Evolutionary conservation across 2,329 filamentous ascomycete genomes (phyloP).

Genomic region (Aspergillus tanneri): DNA sequence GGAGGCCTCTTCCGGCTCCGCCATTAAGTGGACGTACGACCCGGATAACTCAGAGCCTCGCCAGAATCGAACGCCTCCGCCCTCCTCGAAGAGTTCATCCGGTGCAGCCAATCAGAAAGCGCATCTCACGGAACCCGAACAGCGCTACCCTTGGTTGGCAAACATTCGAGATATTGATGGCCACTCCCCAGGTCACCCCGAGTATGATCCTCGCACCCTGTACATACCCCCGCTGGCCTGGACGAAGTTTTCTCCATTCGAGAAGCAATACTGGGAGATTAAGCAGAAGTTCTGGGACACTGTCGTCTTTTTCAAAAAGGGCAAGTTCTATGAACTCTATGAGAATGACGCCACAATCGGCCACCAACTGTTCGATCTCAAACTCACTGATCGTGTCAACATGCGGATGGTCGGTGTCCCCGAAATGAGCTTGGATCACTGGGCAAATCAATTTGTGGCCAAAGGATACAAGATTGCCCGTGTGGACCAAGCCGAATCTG

Average conservation of each 20-base stretch:
- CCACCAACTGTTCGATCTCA: conserved; percentile 94
- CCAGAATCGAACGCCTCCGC: conserved; percentile 46
- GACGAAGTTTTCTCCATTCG: conserved; percentile 84
- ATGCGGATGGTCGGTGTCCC: conserved; percentile 99
- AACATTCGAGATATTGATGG: conserved; percentile 81
- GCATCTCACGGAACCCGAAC: conserved; percentile 76
- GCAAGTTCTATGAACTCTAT: conserved; percentile 98
- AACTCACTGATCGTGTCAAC: conserved; percentile 96
- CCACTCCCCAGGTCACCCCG: conserved; percentile 73
- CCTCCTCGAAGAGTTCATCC: conserved; percentile 35
- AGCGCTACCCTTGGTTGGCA: conserved; percentile 87
- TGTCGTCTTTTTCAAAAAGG: conserved; percentile 99
- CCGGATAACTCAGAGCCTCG: conserved; percentile 57
- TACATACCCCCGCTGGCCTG: conserved; percentile 81
- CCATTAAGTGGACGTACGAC: conserved; percentile 78
- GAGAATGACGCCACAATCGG: conserved; percentile 97
- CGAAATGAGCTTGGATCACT: conserved; percentile 90
- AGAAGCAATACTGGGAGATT: conserved; percentile 99
- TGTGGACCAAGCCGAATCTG: conserved; percentile 95
- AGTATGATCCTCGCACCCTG: conserved; percentile 89
- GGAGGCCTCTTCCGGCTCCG: conserved; percentile 64
- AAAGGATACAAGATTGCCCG: conserved; percentile 97
- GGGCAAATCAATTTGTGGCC: conserved; percentile 97
- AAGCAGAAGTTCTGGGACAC: conserved; percentile 98
- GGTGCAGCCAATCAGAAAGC: conserved; percentile 62